Evolutionary conservation across 352 stramenopile genomes (phyloP), one percentile per base, ranked within the genome.

Genomic region (Globisporangium mamillatum): DNA sequence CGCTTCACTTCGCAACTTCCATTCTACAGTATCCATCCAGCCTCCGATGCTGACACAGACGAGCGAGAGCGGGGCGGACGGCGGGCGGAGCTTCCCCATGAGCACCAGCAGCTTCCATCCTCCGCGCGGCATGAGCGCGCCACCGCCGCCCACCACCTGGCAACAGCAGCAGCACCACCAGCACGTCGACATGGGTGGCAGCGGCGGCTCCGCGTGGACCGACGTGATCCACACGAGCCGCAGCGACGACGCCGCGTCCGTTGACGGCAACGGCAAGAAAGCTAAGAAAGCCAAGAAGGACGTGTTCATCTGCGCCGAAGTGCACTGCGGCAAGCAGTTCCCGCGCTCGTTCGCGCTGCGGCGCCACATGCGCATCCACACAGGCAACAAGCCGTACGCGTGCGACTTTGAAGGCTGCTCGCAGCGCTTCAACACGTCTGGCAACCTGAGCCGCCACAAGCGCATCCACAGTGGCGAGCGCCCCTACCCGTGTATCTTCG

Each of bases 401-500:
- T 96, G 88, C 57, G 85, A 94, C 73, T 82, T 82, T 61, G 75
- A 90, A 6, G 86, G 86, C 71, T 94, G 86, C 70, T 46, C 75
- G 52, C 83, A 93, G 67, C 78, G 86, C 14, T 96, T 96, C 75
- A 94, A 93, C 71, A 96, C 88, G 73, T 96, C 88, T 9, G 88
- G 88, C 14, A 96, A 96, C 70, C 64, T 96, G 10, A 94, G 85
- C 64, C 85, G 88, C 60, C 88, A 96, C 76, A 94, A 94, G 68
- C 86, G 88, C 71, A 96, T 94, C 70, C 88, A 96, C 74, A 92
- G 80, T 53, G 88, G 88, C 56, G 88, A 93, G 66, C 78, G 87
- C 4, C 88, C 88, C 25, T 96, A 94, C 70, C 82, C 83, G 41
- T 96, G 88, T 55, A 82, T 87, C 56, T 91, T 91, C 46, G 70